A percentile compares a stretch with the other conserved stretches of the same genome.
These are phyloP conservation scores for Fusarium irregulare DNA, from an alignment of 2,329 filamentous ascomycete genomes.

Conservation along the genomic window DNA sequence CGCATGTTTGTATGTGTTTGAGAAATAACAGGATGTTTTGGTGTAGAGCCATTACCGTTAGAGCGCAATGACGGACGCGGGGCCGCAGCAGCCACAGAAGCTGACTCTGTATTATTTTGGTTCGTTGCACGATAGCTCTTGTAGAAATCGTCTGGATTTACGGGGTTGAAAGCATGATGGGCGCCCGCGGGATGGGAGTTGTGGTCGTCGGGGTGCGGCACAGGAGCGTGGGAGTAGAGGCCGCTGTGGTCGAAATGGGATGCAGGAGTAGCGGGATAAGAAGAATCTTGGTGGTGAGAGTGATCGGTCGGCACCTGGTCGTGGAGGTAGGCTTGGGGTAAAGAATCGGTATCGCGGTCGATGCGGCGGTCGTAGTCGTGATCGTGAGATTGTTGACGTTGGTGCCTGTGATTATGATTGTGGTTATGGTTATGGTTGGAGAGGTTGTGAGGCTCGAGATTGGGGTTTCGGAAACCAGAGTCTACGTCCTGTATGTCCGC, in stretches of 20 bases:
- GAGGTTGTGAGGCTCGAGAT: slow-evolving; percentile 45
- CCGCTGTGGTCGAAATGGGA: slow-evolving; percentile 30
- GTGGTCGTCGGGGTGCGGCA: slow-evolving; percentile 42
- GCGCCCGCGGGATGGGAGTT: slow-evolving; percentile 39
- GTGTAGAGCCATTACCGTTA: slow-evolving; percentile 62
- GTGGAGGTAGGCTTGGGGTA: slow-evolving; percentile 40
- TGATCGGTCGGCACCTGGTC: slow-evolving; percentile 38
- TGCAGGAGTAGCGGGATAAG: slow-evolving; percentile 34
- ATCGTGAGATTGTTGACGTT: slow-evolving; percentile 46
- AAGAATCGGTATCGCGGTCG: slow-evolving; percentile 27
- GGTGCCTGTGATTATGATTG: slow-evolving; percentile 38
- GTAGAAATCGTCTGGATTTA: slow-evolving; percentile 68
- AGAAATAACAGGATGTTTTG: slow-evolving; percentile 59
- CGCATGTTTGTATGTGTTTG: slow-evolving; percentile 58
- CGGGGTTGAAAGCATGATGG: slow-evolving; percentile 55
- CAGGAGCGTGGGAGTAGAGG: slow-evolving; percentile 40
- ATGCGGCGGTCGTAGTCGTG: slow-evolving; percentile 46
- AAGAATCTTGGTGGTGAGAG: slow-evolving; percentile 36
- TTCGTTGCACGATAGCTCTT: slow-evolving; percentile 59
- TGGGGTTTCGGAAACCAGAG: slow-evolving; percentile 36
- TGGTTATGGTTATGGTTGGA: slow-evolving; percentile 40
- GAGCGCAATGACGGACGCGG: slow-evolving; percentile 59
- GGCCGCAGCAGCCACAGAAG: slow-evolving; percentile 55
- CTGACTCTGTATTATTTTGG: slow-evolving; percentile 50
- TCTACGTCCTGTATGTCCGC: slow-evolving; percentile 43